Evolutionary conservation across 192 early-diverging fungal genomes (phyloP).

Genomic region (Umbelopsis ramanniana): DNA sequence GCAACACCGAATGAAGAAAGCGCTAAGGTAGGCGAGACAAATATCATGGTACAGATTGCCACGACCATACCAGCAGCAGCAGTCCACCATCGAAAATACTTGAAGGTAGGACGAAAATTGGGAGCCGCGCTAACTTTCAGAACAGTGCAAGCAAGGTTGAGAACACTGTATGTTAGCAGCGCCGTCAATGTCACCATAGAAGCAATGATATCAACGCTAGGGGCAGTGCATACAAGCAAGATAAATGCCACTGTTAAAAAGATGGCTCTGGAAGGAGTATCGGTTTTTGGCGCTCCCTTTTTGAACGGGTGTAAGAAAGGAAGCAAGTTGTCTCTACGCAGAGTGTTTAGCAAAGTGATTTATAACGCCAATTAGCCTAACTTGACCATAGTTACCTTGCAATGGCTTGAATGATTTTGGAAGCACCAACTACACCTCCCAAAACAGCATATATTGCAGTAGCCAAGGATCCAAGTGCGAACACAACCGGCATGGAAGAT

Average conservation of each 20-base stretch:
- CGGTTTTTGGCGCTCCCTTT: constrained; percentile 42
- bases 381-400: constrained; percentile 27
- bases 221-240: constrained; percentile 59
- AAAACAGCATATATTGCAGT: constrained; percentile 66
- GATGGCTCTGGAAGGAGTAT: constrained; percentile 45
- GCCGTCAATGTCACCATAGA: constrained; percentile 68
- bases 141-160: constrained; percentile 69
- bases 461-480: constrained; percentile 61
- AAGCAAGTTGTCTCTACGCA: constrained; percentile 58
- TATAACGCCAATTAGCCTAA: neutral
- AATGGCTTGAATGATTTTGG: constrained; percentile 71
- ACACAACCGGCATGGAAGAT: constrained; percentile 55
- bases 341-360: neutral
- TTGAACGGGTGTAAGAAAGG: constrained; percentile 47
- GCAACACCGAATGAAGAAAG: constrained; percentile 55
- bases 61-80: constrained; percentile 59
- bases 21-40: constrained; percentile 56
- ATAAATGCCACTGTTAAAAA: constrained; percentile 53
- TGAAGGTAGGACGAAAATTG: constrained; percentile 73
- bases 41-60: constrained; percentile 57
- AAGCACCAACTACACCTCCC: constrained; percentile 61
- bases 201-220: constrained; percentile 68
- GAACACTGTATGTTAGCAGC: constrained; percentile 64
- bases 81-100: constrained; percentile 68
- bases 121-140: constrained; percentile 67